A percentile compares a stretch with the other conserved stretches of the same genome.
Conservation (phyloP, 805 yeast genomes). For the Maudiozyma serrabonitensis region DNA sequence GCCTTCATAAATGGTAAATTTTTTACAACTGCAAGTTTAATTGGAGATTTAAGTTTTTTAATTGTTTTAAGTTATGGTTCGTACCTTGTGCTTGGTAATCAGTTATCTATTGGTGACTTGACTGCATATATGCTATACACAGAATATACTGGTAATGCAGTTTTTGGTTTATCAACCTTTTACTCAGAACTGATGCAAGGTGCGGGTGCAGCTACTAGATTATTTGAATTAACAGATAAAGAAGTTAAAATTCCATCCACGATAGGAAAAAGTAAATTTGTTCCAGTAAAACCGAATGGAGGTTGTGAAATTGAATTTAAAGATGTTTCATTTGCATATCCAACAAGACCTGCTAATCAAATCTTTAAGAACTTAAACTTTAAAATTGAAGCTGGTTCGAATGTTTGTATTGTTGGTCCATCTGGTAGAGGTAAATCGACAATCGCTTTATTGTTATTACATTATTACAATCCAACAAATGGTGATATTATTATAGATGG, state of each 20-base stretch:
- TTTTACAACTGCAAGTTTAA: constrained; percentile 65
- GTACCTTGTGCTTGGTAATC: constrained; percentile 64
- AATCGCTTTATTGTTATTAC: constrained; percentile 45
- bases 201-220: constrained; percentile 88
- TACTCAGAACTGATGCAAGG: constrained; percentile 97
- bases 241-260: constrained; percentile 61
- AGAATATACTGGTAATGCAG: constrained; percentile 85
- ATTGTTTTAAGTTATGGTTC: constrained; percentile 76
- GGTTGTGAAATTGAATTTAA: constrained; percentile 46
- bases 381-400: constrained; percentile 42
- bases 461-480: constrained; percentile 41
- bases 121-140: constrained; percentile 93
- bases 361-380: constrained; percentile 43
- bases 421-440: constrained; percentile 94
- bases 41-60: constrained; percentile 77
- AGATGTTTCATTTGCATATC: constrained; percentile 69
- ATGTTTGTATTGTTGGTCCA: constrained; percentile 70
- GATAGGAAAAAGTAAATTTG: constrained; percentile 40
- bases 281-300: constrained; percentile 7
- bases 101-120: constrained; percentile 76
- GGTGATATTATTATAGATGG: constrained; percentile 45
- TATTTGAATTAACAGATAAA: constrained; percentile 79
- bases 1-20: constrained; percentile 73
- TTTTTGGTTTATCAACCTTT: constrained; percentile 85
- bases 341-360: constrained; percentile 68